These are phyloP conservation scores for Castanopsis chinensis DNA, from an alignment of 306 rosid species.

Conservation along the genomic window DNA sequence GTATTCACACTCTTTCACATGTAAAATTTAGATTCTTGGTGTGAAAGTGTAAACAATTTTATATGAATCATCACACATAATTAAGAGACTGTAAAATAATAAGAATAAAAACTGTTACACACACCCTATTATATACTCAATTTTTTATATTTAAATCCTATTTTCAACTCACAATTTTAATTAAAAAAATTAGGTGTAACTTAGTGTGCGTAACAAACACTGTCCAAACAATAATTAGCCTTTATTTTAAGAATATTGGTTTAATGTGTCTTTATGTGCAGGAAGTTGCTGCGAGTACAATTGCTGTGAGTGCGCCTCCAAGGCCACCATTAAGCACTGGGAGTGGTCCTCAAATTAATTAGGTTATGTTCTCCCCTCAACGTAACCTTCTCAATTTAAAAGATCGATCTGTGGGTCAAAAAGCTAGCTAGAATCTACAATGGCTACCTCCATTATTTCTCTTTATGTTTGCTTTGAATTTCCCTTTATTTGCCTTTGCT, in stretches of 20 bases:
- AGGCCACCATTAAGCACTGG: neutral
- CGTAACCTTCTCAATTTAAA: neutral
- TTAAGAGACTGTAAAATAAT: too few relatives aligned
- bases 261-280: neutral
- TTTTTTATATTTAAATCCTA: too few relatives aligned
- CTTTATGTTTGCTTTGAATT: neutral
- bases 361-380: neutral
- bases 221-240: too few relatives aligned
- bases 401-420: neutral
- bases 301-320: neutral
- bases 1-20: too few relatives aligned
- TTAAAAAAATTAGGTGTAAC: too few relatives aligned
- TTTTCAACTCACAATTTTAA: too few relatives aligned
- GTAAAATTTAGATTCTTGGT: too few relatives aligned
- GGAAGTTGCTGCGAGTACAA: neutral
- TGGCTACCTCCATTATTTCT: neutral
- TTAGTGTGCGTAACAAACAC: too few relatives aligned
- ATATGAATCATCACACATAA: too few relatives aligned
- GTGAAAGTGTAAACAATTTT: too few relatives aligned
- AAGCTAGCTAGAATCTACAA: neutral
- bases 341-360: constrained; percentile 13
- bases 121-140: too few relatives aligned
- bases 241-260: neutral
- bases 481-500: neutral
- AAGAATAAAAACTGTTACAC: too few relatives aligned